Evolutionary conservation across 257 asterid genomes (phyloP).

Genomic region (Orobanche coerulescens): DNA sequence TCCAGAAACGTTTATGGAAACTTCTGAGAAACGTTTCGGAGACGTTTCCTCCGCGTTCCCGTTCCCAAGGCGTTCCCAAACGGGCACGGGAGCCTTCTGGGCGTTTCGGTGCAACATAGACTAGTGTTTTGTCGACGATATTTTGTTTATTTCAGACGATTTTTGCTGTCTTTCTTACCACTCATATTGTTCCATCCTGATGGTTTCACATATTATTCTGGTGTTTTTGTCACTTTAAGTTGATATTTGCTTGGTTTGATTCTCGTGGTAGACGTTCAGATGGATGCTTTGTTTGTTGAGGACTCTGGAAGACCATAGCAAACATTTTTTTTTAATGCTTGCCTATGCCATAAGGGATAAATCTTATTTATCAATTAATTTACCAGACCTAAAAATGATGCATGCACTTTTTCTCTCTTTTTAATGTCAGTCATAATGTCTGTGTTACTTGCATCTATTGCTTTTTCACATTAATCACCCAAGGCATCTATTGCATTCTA

Average conservation of each 20-base stretch:
- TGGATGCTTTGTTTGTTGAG: background rate
- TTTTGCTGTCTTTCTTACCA: background rate
- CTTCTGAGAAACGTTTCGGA: no score
- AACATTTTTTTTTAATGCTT: background rate
- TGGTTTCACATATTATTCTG: background rate
- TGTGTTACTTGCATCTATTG: background rate
- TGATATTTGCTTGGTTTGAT: background rate
- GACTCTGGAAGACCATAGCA: background rate
- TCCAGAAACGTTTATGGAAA: no score
- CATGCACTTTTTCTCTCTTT: background rate
- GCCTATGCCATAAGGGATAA: background rate
- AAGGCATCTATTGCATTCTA: background rate
- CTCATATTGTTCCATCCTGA: background rate
- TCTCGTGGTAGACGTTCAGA: background rate
- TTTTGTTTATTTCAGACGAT: background rate
- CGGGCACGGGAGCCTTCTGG: no score
- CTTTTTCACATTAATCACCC: constrained; percentile 1
- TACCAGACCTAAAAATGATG: background rate
- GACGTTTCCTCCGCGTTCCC: no score
- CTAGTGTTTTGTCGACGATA: background rate
- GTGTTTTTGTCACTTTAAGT: background rate
- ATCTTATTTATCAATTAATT: background rate
- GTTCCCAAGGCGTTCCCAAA: no score
- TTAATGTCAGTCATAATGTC: background rate
- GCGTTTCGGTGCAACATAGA: no score